Evolutionary conservation across 1,284 basidiomycete species (phyloP), one percentile per base, ranked within the genome.

Genomic region (Prillingera fragicola): DNA sequence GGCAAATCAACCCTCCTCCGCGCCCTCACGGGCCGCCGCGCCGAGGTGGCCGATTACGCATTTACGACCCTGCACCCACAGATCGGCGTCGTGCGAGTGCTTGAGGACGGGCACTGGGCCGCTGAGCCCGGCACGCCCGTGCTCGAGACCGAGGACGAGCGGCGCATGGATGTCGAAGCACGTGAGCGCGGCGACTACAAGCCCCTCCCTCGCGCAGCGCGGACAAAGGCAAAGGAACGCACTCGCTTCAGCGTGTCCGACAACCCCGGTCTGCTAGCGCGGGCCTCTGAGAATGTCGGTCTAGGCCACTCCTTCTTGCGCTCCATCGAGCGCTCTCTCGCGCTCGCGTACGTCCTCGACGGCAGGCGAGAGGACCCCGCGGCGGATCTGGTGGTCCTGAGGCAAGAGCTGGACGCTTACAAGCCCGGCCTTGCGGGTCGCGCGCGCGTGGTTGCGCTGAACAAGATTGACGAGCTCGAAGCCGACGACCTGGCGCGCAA

Each of bases 61-160:
- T 97, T 97, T 69, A 96, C 94, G 8, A 98, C 91, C 1, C 76
- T 97, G 31, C 94, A 94, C 54, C 95, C 94, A 1, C 84, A 96
- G 44, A 80, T 97, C n/a, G 94, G 89, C 1, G 89, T 91, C 34
- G 84, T 95, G 18, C 80, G 87, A 14, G 80, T 96, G 14, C 83
- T 81, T 28, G 81, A 82, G 19, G 84, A 91, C 57, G 88, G 87
- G 0, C 79, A 78, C 4, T 87, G 85, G 62, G 75, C 76, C 21
- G 68, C 80, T 5, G 72, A 73, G 6, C 71, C 31, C 19, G 32
- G 32, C 4, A 48, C 47, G 22, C 53, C 85, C 7, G 78, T 87
- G 50, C 83, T 86, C 45, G 86, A 90, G 61, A 86, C 84, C 2
- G 70, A 70, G 54, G 54, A 79, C 27, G 85, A 89, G 60, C 75